Base-by-base conservation (phyloP, 192 early-diverging fungal species). In the Coemansia sp. region DNA sequence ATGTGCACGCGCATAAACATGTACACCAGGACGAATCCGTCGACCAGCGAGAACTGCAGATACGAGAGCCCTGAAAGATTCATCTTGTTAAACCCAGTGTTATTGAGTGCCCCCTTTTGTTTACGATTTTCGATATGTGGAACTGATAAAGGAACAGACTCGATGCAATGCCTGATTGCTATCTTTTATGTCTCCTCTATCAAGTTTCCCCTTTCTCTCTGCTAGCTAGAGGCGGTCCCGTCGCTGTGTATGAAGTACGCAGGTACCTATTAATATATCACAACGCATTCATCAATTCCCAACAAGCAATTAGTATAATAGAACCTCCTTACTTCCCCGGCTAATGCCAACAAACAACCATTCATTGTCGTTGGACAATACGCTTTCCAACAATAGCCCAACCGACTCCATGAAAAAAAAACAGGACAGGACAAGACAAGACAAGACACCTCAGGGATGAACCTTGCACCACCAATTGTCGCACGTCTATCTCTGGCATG, bases 11-110 rank as follows among this genome's bases (percentile, higher is more conserved):
- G 73, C 48, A 75, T 8, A 35, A 75, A 57, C 40, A 81, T 36
- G 34, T 81, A 81, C 25, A 75, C 17, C 22, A 57, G 57, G 13
- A 75, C 67, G 33, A 81, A 62, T 34, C 64, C 79, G 57, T 81
- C 79, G 15, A 81, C 73, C 67, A 81, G 64, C 41, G 74, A 54
- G 23, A 73, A 75, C 73, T 81, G 79, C 65, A 81, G 58, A 50
- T 81, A 81, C 61, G 73, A 75, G 14, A 81, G 79, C 40, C 79
- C 79, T 15, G 72, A 71, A 19, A 81, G 43, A 56, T 81, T 81
- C 79, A 81, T 81, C 9, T 34, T 57, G 13, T 25, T 45, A 17
- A 45, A 29, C 29, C 1, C 29, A 29, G 29, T 40, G 29, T 40
- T 40, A 34, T 43, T 60, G 25, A n/a, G 29, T 2, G 29, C 38